phyloP scores from a whole-genome alignment of 495 filamentous ascomycete species.

The Tetracladium setigerum region DNA sequence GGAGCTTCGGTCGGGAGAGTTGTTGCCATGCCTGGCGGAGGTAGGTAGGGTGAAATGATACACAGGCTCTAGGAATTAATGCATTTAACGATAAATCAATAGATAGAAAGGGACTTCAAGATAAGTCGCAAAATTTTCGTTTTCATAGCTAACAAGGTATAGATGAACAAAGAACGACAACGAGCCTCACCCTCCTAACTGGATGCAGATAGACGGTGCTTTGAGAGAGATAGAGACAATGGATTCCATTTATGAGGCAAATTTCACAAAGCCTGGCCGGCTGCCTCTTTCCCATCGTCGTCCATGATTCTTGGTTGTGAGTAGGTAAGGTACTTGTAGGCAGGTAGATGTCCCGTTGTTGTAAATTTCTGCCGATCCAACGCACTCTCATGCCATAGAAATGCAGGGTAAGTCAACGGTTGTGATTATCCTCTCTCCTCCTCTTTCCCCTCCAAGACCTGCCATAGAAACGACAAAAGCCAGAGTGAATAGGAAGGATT shows the following conservation, averaged over 20 bases:
- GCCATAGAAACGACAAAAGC: slow-evolving; percentile 50
- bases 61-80: neutral
- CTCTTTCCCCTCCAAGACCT: slow-evolving; percentile 68
- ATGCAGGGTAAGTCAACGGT: slow-evolving; percentile 42
- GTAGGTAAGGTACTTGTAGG: neutral
- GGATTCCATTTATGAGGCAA: neutral
- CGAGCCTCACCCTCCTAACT: neutral
- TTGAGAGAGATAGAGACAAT: neutral
- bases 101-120: neutral
- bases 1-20: neutral
- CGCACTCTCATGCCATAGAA: slow-evolving; percentile 26
- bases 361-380: slow-evolving; percentile 22
- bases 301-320: neutral
- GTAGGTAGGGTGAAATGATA: neutral
- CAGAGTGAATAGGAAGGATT: slow-evolving; percentile 82
- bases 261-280: neutral
- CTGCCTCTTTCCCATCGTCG: neutral
- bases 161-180: neutral
- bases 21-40: neutral
- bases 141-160: too few relatives aligned
- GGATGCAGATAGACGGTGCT: neutral
- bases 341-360: slow-evolving; percentile 17
- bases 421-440: slow-evolving; percentile 50
- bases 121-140: too few relatives aligned
- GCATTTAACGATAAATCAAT: neutral